phyloP scores from a whole-genome alignment of 768 basidiomycete species.

The Calocera cornea region DNA sequence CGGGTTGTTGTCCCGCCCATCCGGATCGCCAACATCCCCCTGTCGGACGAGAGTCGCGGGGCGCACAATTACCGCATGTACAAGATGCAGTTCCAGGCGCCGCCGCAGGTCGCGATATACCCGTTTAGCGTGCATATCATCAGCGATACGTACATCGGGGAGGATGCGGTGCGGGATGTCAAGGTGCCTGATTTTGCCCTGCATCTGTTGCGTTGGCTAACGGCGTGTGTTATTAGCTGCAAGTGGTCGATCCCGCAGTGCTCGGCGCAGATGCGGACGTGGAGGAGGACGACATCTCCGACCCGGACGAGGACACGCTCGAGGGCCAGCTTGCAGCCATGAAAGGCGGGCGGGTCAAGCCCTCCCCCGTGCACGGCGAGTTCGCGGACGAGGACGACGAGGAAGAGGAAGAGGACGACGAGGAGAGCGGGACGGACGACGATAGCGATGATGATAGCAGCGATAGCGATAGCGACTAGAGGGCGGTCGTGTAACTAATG shows the following conservation, averaged over 20 bases:
- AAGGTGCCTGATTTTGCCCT: conserved; percentile 36
- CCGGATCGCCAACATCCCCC: conserved; percentile 68
- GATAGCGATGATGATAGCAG: conserved; percentile 33
- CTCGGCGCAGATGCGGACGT: conserved; percentile 44
- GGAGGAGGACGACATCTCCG: conserved; percentile 87
- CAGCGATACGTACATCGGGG: conserved; percentile 81
- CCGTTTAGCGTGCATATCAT: conserved; percentile 78
- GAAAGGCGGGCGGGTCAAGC: conserved; percentile 79
- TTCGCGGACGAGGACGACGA: conserved; percentile 36
- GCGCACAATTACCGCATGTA: conserved; percentile 61
- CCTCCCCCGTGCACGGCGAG: conserved; percentile 28
- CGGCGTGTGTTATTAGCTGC: conserved; percentile 44
- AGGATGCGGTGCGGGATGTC: conserved; percentile 57
- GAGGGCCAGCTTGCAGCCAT: conserved; percentile 97
- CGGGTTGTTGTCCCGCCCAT: conserved; percentile 77
- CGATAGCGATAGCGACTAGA: conserved; percentile 35
- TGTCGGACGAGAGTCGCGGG: conserved; percentile 32
- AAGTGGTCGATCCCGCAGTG: conserved; percentile 59
- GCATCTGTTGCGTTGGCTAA: conserved; percentile 9
- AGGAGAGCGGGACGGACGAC: conserved; percentile 30
- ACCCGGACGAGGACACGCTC: conserved; percentile 90
- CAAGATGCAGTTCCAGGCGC: conserved; percentile 91
- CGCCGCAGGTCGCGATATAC: conserved; percentile 66
- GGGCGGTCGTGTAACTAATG: no score
- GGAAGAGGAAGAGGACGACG: conserved; percentile 40